phyloP scores from a whole-genome alignment of 441 rosid species.

The Erodium chrysanthum region DNA sequence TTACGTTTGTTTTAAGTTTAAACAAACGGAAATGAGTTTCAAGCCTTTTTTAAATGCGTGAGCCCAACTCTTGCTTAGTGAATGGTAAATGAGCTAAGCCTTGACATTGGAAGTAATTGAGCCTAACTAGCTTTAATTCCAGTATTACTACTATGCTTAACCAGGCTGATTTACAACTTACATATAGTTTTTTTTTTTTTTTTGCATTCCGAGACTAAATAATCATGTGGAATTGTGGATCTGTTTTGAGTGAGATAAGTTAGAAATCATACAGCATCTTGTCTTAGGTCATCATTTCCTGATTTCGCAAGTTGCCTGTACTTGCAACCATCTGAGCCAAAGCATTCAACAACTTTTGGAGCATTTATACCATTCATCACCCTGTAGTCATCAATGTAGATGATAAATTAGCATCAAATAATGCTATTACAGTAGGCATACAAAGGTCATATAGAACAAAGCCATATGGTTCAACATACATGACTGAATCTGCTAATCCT shows the following conservation, averaged over 20 bases:
- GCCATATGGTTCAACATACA: slow-evolving; percentile 32
- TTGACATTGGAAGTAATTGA: neutral
- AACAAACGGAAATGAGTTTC: neutral
- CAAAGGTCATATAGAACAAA: slow-evolving; percentile 15
- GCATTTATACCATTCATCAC: slow-evolving; percentile 96
- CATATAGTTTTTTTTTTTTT: neutral
- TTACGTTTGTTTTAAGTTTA: neutral
- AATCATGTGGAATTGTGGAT: neutral
- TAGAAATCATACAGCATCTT: slow-evolving; percentile 77
- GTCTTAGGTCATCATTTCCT: slow-evolving; percentile 97
- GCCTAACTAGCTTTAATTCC: neutral
- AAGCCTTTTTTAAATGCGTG: neutral
- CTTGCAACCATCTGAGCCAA: slow-evolving; percentile 83
- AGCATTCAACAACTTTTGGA: slow-evolving; percentile 89
- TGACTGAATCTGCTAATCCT: slow-evolving; percentile 75
- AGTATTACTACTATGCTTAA: neutral
- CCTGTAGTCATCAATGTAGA: slow-evolving; percentile 38
- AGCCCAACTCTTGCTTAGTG: neutral
- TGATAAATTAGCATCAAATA: slow-evolving; percentile 16
- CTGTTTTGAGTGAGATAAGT: neutral
- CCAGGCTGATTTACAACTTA: neutral
- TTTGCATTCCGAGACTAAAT: neutral
- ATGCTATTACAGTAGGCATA: slow-evolving; percentile 12
- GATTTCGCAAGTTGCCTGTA: slow-evolving; percentile 96
- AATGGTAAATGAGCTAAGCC: neutral